Conservation (phyloP, 2,329 filamentous ascomycete species). For the Cladophialophora yegresii region DNA sequence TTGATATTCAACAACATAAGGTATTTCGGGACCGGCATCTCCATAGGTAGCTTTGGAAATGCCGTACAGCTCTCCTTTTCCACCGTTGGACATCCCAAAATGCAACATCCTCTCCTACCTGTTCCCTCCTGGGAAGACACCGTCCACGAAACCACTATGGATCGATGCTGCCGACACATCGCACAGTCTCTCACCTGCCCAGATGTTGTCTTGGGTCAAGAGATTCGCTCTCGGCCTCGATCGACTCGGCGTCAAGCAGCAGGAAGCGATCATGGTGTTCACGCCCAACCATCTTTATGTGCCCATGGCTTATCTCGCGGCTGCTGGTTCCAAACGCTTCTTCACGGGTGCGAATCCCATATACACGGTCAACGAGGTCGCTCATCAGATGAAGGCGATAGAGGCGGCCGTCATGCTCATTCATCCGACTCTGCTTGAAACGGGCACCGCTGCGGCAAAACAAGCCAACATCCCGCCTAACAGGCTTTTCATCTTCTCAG, state of each 20-base stretch:
- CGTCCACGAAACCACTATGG: constrained; percentile 47
- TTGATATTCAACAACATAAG: not conserved
- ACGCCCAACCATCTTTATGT: constrained; percentile 70
- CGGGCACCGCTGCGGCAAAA: constrained; percentile 44
- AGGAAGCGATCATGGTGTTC: constrained; percentile 69
- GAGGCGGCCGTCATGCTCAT: constrained; percentile 54
- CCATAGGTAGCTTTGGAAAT: constrained; percentile 20
- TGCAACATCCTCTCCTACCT: constrained; percentile 50
- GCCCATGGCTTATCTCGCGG: constrained; percentile 48
- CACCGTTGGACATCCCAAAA: constrained; percentile 44
- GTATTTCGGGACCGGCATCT: not conserved
- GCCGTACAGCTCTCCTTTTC: constrained; percentile 29
- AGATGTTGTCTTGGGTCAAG: constrained; percentile 66
- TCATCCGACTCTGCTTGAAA: constrained; percentile 51
- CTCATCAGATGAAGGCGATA: constrained; percentile 56
- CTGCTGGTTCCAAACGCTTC: constrained; percentile 54
- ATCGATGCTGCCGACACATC: constrained; percentile 65
- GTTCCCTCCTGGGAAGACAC: constrained; percentile 46
- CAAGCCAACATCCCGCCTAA: constrained; percentile 32
- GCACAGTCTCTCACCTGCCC: constrained; percentile 60
- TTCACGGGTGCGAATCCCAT: constrained; percentile 59
- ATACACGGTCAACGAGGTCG: constrained; percentile 55
- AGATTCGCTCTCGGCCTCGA: constrained; percentile 67
- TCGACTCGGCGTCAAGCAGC: constrained; percentile 60
- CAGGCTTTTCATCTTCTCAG: constrained; percentile 37